Conservation (phyloP, 192 early-diverging fungal genomes). For the Coemansia sp. region DNA sequence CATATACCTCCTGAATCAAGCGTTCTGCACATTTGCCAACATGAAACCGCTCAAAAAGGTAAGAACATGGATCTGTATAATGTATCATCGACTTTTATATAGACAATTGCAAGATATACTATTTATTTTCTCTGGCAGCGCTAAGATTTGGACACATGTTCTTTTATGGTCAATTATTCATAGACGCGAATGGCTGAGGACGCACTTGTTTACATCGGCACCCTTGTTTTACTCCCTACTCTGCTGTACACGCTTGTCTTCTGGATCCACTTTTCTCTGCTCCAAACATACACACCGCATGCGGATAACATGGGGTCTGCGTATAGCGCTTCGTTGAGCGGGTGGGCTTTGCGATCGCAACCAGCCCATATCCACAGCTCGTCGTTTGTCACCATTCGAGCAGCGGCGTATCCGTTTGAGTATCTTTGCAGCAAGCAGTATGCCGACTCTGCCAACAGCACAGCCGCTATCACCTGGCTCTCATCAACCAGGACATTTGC, state of each 20-base stretch:
- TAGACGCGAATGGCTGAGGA: neutral
- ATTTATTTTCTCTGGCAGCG: no score
- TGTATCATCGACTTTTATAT: no score
- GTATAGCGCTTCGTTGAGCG: slow-evolving; percentile 78
- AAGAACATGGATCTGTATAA: neutral
- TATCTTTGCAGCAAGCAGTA: slow-evolving; percentile 55
- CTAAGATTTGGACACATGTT: no score
- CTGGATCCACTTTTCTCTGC: slow-evolving; percentile 76
- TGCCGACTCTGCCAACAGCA: slow-evolving; percentile 47
- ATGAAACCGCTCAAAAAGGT: slow-evolving; percentile 32
- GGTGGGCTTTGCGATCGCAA: slow-evolving; percentile 73
- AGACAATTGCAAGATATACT: no score
- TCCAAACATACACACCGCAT: slow-evolving; percentile 73
- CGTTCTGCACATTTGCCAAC: slow-evolving; percentile 68
- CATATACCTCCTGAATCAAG: slow-evolving; percentile 71
- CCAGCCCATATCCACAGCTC: slow-evolving; percentile 79
- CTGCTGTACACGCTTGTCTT: slow-evolving; percentile 76
- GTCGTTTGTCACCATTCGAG: slow-evolving; percentile 80
- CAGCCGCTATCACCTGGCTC: slow-evolving; percentile 11
- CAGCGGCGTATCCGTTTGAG: slow-evolving; percentile 78
- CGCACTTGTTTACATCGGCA: neutral
- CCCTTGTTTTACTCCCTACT: slow-evolving; percentile 68
- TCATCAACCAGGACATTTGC: slow-evolving; percentile 81
- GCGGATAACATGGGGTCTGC: slow-evolving; percentile 91
- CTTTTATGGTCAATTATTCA: neutral